Evolutionary conservation across 139 green algal species (phyloP).

Genomic region (Micractinium conductrix): DNA sequence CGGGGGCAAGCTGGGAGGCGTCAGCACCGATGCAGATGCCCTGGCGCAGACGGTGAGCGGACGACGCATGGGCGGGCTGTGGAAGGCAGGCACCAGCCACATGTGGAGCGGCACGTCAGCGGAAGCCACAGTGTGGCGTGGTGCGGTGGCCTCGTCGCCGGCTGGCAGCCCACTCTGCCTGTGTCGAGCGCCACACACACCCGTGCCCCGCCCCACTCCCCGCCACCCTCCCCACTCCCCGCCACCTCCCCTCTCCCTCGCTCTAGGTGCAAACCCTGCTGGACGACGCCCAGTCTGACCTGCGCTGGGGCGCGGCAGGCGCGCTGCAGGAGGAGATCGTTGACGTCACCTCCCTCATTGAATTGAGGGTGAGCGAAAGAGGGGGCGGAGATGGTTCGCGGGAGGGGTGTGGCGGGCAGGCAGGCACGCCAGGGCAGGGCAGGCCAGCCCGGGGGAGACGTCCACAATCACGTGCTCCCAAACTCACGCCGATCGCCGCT

Average conservation of each 20-base stretch:
- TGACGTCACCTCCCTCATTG: constrained; percentile 87
- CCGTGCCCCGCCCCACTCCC: too few relatives aligned
- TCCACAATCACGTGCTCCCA: too few relatives aligned
- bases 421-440: too few relatives aligned
- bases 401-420: too few relatives aligned
- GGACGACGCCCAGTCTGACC: constrained; percentile 47
- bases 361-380: constrained; percentile 61
- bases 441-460: too few relatives aligned
- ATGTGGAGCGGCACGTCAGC: too few relatives aligned
- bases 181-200: too few relatives aligned
- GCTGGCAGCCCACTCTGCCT: too few relatives aligned
- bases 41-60: constrained; percentile 58
- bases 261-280: constrained; percentile 50
- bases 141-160: too few relatives aligned
- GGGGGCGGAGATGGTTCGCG: neutral
- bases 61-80: neutral
- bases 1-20: constrained; percentile 57
- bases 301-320: constrained; percentile 68
- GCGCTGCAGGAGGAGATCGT: constrained; percentile 93
- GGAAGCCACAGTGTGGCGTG: too few relatives aligned
- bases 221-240: neutral
- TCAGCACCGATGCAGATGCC: constrained; percentile 67
- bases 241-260: neutral
- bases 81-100: neutral
- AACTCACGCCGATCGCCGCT: neutral